Evolutionary conservation across 1,139 yeast genomes (phyloP), one percentile per base, ranked within the genome.

Genomic region (Debaryomyces subglobosus): DNA sequence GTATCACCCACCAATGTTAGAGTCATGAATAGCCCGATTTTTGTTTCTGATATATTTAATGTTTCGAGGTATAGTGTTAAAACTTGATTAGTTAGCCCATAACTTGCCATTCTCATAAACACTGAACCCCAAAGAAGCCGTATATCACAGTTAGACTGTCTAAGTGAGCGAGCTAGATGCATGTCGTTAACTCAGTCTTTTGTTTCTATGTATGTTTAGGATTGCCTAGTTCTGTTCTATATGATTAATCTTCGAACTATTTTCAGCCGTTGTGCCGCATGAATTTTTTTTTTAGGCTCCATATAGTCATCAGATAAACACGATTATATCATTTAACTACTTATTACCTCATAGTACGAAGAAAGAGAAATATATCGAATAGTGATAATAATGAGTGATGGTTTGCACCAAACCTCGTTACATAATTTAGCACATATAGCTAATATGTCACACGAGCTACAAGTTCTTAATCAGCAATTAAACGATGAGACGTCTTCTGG

Each of bases 21-120:
- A 0, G 96, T 81, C 96, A 91, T 90, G 63, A 91, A 91, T 32
- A 81, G 51, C 2, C 97, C 97, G 43, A 88, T 86, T 35, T 72
- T 64, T 1, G 78, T 62, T 49, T 87, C 90, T 0, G 79, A 58
- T 42, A 87, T 74, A 2, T 78, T 79, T 5, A 87, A 64, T 4
- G 78, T 74, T 48, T 78, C 79, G 44, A 91, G 73, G 57, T 84
- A 89, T 13, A 89, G 74, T 0, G 94, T 86, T 43, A 91, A 69
- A 5, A 91, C 85, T 68, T 90, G 92, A 58, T 90, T 89, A 10
- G 95, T 86, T 51, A 87, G 72, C 3, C 96, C 96, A 64, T 85
- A 91, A 2, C 95, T 86, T 50, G 84, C 71, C 81, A 89, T 78
- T 21, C 97, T 74, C 29, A 87, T 70, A 56, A 88, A 85, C 13